Evolutionary conservation across 1,284 basidiomycete species (phyloP), one percentile per base, ranked within the genome.

Genomic region (Trametes versicolor): DNA sequence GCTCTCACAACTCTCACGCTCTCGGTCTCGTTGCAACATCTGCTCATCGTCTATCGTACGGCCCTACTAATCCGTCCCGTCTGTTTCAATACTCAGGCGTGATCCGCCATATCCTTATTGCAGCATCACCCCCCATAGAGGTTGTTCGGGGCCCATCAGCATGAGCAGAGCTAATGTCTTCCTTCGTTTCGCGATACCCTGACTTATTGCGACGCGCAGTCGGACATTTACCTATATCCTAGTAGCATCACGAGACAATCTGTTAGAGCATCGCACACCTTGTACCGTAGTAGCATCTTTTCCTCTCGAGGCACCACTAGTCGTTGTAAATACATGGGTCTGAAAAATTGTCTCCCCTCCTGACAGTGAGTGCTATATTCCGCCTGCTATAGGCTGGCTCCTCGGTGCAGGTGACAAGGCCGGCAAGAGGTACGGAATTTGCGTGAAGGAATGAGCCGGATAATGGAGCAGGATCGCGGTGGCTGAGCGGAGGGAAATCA

Each of bases 231-330:
- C 75, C 25, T 78, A 80, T 82, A 82, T 81, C 77, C 78, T 82
- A 83, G 83, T 82, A 83, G 83, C 82, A 85, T 82, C 74, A 85
- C 85, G 85, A 86, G 85, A 86, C 84, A 86, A 80, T 83, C 78
- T 82, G 82, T 81, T 85, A 86, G 84, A 85, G 85, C 84, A 86
- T 85, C 84, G 85, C 83, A 85, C 76, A 82, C 78, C 80, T 73
- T 85, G 83, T 85, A 84, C 79, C 78, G 78, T 85, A 83, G 80
- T 75, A 76, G 74, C 77, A 74, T 72, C 69, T 73, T 56, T 56
- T 43, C 54, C 54, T 74, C 71, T 72, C 72, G 69, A 73, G 60
- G 63, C 67, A 60, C 67, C 34, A 62, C 65, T 67, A 65, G 68
- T 70, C 71, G 71, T 70, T 72, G 73, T 72, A 71, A 60, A 62